Conservation (phyloP, 164 flowering plant genomes). For the Stephania cephalantha region DNA sequence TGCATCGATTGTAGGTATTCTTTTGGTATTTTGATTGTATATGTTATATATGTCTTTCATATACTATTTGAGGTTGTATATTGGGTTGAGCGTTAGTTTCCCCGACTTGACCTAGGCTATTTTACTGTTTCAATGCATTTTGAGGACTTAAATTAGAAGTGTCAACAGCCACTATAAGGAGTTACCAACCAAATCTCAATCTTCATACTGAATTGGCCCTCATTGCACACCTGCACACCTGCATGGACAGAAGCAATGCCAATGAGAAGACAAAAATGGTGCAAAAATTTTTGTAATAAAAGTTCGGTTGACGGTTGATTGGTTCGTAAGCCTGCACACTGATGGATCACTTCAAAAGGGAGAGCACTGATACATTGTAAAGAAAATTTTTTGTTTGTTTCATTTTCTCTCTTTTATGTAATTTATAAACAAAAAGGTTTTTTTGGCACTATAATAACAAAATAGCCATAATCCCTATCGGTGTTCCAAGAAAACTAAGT, state of each 20-base stretch:
- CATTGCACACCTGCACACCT: background rate
- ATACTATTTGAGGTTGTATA: too few relatives aligned
- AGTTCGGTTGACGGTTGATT: background rate
- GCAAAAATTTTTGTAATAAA: background rate
- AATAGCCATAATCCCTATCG: background rate
- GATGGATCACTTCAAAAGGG: background rate
- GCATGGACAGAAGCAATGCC: conserved; percentile 7
- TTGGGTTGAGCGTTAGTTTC: too few relatives aligned
- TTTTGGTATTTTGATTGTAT: too few relatives aligned
- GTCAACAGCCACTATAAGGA: background rate
- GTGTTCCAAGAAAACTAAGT: background rate
- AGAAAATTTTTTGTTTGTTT: background rate
- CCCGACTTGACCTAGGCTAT: too few relatives aligned
- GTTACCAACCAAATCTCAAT: background rate
- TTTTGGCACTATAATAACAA: background rate
- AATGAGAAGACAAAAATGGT: conserved; percentile 5
- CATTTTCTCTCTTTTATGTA: background rate
- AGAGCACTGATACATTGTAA: conserved; percentile 4
- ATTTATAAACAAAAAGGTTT: background rate
- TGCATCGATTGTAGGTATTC: too few relatives aligned
- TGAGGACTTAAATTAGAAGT: background rate
- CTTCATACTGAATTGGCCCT: background rate
- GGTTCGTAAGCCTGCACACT: background rate
- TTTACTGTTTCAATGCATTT: too few relatives aligned
- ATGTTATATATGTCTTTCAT: too few relatives aligned